Percentiles rank a stretch among this genome's conserved stretches.
These are phyloP conservation scores for Heliamphora pulchella DNA, from an alignment of 179 eudicot genomes.

Conservation along the genomic window DNA sequence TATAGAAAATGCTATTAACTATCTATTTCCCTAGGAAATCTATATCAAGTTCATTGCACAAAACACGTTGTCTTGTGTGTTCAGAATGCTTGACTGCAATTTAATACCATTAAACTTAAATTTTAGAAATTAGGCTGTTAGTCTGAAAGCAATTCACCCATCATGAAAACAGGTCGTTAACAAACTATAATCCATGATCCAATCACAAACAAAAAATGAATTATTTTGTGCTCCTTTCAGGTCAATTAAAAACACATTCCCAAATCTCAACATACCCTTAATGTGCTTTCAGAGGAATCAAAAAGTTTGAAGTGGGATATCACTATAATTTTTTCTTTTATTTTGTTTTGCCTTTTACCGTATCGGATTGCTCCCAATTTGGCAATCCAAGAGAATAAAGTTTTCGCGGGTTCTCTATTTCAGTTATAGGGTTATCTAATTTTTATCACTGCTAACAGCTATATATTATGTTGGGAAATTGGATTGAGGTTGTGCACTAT, in stretches of 20 bases:
- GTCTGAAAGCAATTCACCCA: not conserved
- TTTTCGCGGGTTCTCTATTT: too few species aligned
- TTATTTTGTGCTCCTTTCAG: not conserved
- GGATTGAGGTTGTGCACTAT: too few species aligned
- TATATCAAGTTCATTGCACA: not conserved
- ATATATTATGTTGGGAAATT: too few species aligned
- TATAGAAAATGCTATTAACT: not conserved
- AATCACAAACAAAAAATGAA: not conserved
- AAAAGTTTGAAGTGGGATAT: too few species aligned
- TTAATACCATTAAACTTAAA: not conserved
- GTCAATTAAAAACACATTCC: not conserved
- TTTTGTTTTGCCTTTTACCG: too few species aligned
- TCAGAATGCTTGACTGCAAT: not conserved
- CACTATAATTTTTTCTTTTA: too few species aligned
- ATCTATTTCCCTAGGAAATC: not conserved
- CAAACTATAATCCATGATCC: not conserved
- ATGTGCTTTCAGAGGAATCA: too few species aligned
- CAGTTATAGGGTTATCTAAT: too few species aligned
- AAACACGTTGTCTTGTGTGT: not conserved
- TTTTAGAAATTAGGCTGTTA: constrained; percentile 2
- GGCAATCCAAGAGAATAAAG: too few species aligned
- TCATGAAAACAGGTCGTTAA: not conserved
- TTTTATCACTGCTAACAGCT: too few species aligned
- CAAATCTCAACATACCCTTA: not conserved
- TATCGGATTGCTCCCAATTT: too few species aligned